phyloP scores from a whole-genome alignment of 2,329 filamentous ascomycete genomes.

The Rutstroemia sp. region DNA sequence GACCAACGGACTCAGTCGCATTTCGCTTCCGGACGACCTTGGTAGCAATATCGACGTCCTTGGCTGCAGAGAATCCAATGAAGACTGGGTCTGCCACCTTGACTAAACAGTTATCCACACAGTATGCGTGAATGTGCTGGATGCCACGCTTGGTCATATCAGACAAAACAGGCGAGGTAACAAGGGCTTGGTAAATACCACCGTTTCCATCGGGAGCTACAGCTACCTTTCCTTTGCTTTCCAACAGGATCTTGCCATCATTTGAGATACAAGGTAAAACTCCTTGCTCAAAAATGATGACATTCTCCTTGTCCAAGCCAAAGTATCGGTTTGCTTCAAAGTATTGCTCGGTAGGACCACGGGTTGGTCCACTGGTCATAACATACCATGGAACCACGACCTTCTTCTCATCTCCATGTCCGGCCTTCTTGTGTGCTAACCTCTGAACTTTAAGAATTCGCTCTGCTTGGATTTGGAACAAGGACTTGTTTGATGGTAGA shows the following conservation, averaged over 20 bases:
- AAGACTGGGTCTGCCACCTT: constrained; percentile 96
- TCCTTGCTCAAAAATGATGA: constrained; percentile 93
- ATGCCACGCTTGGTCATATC: constrained; percentile 88
- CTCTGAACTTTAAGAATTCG: constrained; percentile 80
- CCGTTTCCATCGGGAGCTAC: constrained; percentile 97
- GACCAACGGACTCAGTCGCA: constrained; percentile 88
- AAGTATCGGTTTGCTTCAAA: constrained; percentile 89
- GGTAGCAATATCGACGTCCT: constrained; percentile 90
- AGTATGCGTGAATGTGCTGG: constrained; percentile 94
- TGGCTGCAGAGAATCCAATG: constrained; percentile 83
- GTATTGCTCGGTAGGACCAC: constrained; percentile 85
- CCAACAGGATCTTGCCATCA: constrained; percentile 92
- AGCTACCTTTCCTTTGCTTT: constrained; percentile 82
- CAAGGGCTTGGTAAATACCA: constrained; percentile 87
- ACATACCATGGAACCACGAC: constrained; percentile 92
- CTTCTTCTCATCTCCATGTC: constrained; percentile 44
- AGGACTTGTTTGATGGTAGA: constrained; percentile 82
- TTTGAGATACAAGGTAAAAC: constrained; percentile 95
- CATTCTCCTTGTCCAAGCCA: constrained; percentile 76
- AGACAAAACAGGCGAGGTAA: constrained; percentile 69
- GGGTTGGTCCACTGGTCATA: constrained; percentile 96
- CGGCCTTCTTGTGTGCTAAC: constrained; percentile 65
- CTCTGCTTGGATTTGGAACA: constrained; percentile 98
- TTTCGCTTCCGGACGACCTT: constrained; percentile 99
- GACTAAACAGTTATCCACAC: constrained; percentile 98